Conservation (phyloP, 2,329 filamentous ascomycete species). For the Alternaria metachromatica region DNA sequence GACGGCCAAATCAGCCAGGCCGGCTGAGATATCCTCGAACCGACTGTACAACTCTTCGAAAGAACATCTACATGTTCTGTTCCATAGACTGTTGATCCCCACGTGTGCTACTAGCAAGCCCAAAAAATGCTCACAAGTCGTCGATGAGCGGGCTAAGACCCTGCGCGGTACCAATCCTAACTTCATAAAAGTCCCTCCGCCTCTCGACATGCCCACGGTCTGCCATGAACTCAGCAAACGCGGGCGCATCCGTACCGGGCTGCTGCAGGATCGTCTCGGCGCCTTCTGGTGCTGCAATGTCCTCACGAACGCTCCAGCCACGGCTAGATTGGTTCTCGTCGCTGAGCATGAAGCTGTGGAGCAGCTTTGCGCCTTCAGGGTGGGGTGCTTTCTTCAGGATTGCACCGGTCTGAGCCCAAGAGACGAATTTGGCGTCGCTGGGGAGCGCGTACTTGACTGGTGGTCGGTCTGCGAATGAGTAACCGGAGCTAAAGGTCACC, state of each 20-base stretch:
- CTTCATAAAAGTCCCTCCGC: constrained; percentile 53
- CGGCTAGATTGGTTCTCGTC: constrained; percentile 48
- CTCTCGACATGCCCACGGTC: constrained; percentile 53
- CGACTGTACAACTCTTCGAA: no score
- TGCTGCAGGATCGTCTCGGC: constrained; percentile 41
- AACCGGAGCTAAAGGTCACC: constrained; percentile 24
- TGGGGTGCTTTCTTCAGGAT: constrained; percentile 59
- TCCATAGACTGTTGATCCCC: no score
- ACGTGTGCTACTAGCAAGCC: no score
- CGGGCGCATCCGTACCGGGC: constrained; percentile 46
- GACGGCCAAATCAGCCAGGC: no score
- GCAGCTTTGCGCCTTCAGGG: constrained; percentile 59
- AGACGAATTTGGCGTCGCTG: constrained; percentile 50
- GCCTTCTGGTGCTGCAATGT: constrained; percentile 34
- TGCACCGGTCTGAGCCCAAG: constrained; percentile 58
- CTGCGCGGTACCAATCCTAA: constrained; percentile 52
- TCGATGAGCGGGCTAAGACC: constrained; percentile 50
- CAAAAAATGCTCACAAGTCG: constrained; percentile 9
- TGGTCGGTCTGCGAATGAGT: not conserved
- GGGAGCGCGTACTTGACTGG: constrained; percentile 31
- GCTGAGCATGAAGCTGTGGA: constrained; percentile 57
- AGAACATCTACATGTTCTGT: not conserved
- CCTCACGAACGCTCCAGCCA: constrained; percentile 48
- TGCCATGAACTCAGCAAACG: constrained; percentile 53
- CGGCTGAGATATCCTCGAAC: no score